phyloP scores from a whole-genome alignment of 1,284 basidiomycete species.

The Irpex sp. region DNA sequence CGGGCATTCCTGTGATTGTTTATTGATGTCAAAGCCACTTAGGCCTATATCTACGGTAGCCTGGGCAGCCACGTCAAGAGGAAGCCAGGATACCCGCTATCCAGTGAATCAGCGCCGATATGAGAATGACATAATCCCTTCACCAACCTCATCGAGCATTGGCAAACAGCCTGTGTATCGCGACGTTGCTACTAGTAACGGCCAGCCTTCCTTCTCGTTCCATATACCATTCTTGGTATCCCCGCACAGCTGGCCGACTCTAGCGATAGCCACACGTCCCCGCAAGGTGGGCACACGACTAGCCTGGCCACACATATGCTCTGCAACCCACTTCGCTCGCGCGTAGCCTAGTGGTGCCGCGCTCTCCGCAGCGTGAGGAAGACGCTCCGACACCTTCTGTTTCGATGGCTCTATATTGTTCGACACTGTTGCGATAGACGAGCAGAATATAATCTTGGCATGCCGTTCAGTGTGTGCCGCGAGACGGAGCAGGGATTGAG shows the following conservation, averaged over 20 bases:
- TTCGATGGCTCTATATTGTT: background rate
- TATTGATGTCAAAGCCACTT: background rate
- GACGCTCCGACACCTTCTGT: background rate
- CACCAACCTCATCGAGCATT: slow-evolving; percentile 10
- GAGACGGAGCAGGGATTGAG: slow-evolving; percentile 9
- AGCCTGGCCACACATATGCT: slow-evolving; percentile 17
- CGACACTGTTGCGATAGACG: slow-evolving; percentile 12
- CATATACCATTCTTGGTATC: slow-evolving; percentile 16
- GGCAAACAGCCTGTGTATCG: slow-evolving; percentile 16
- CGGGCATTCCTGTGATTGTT: background rate
- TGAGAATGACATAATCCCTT: background rate
- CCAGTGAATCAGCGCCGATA: background rate
- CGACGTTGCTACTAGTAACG: slow-evolving; percentile 13
- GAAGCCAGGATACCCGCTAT: slow-evolving; percentile 7
- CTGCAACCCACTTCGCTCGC: slow-evolving; percentile 18
- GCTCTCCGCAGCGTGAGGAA: background rate
- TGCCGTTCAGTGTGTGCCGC: background rate
- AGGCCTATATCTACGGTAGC: background rate
- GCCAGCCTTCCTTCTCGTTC: slow-evolving; percentile 20
- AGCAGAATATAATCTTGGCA: slow-evolving; percentile 17
- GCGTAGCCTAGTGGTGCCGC: slow-evolving; percentile 17
- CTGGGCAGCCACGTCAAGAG: slow-evolving; percentile 9
- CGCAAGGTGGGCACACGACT: background rate
- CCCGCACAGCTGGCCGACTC: slow-evolving; percentile 20
- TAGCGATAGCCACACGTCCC: slow-evolving; percentile 10